Conservation (phyloP, 768 basidiomycete genomes). For the Neoboletus subvelutipes region DNA sequence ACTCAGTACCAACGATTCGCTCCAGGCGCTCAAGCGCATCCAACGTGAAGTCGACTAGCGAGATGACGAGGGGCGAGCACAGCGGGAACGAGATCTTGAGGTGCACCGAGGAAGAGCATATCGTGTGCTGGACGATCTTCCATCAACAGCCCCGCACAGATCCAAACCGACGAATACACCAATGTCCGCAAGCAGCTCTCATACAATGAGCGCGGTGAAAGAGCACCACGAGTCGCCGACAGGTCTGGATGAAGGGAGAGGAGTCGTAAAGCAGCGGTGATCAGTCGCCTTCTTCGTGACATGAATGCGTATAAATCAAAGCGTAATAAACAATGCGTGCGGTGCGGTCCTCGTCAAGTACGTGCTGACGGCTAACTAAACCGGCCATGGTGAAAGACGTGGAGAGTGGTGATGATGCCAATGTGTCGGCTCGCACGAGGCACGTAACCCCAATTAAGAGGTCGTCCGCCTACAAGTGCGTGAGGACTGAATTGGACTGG, state of each 20-base stretch:
- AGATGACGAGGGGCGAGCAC: slow-evolving; percentile 30
- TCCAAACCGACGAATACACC: slow-evolving; percentile 27
- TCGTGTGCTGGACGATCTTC: slow-evolving; percentile 20
- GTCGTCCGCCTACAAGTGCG: slow-evolving; percentile 70
- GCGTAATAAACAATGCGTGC: slow-evolving; percentile 45
- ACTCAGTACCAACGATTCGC: slow-evolving; percentile 8
- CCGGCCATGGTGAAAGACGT: slow-evolving; percentile 21
- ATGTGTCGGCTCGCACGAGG: slow-evolving; percentile 77
- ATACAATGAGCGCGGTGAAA: slow-evolving; percentile 36
- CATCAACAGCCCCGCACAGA: slow-evolving; percentile 27
- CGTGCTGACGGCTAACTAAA: slow-evolving; percentile 28
- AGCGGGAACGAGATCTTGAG: slow-evolving; percentile 10
- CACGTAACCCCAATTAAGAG: slow-evolving; percentile 81
- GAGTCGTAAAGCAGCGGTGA: slow-evolving; percentile 41
- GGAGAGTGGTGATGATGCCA: slow-evolving; percentile 46
- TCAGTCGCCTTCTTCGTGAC: slow-evolving; percentile 41
- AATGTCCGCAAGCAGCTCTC: slow-evolving; percentile 25
- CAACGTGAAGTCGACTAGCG: slow-evolving; percentile 39
- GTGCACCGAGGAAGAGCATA: background rate
- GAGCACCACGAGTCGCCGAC: slow-evolving; percentile 20
- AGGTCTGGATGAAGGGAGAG: slow-evolving; percentile 16
- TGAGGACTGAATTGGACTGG: slow-evolving; percentile 53
- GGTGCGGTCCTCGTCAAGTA: slow-evolving; percentile 25
- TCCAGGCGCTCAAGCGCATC: slow-evolving; percentile 27
- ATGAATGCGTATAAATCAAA: slow-evolving; percentile 37